A percentile compares a stretch with the other conserved stretches of the same genome.
phyloP scores from a whole-genome alignment of 2,329 filamentous ascomycete species.

The Epichloe scottii region DNA sequence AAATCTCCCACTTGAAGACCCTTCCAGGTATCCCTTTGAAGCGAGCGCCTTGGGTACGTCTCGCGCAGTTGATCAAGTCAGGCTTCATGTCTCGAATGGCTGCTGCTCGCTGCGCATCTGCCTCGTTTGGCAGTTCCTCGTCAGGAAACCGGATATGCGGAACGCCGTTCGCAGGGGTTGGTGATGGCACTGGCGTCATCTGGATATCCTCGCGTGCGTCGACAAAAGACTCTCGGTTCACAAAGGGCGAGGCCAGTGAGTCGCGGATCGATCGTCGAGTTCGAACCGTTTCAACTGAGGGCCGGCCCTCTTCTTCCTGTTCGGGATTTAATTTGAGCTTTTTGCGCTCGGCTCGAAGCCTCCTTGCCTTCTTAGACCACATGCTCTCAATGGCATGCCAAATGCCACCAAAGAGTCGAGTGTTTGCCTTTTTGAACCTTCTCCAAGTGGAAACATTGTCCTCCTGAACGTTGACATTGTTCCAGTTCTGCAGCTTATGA shows the following conservation, averaged over 20 bases:
- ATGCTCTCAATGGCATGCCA: slow-evolving; percentile 33
- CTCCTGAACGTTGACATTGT: slow-evolving; percentile 84
- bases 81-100: slow-evolving; percentile 34
- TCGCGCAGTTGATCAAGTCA: slow-evolving; percentile 59
- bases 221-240: slow-evolving; percentile 36
- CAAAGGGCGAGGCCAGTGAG: slow-evolving; percentile 37
- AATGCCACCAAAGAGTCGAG: slow-evolving; percentile 44
- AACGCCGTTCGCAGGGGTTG: slow-evolving; percentile 36
- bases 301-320: slow-evolving; percentile 40
- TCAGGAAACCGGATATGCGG: slow-evolving; percentile 27
- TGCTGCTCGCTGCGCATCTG: slow-evolving; percentile 21
- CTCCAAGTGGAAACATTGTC: slow-evolving; percentile 82
- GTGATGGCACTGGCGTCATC: slow-evolving; percentile 90
- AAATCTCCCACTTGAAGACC: slow-evolving; percentile 91
- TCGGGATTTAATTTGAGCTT: slow-evolving; percentile 10
- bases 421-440: slow-evolving; percentile 77
- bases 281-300: slow-evolving; percentile 37
- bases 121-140: slow-evolving; percentile 24
- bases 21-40: slow-evolving; percentile 97
- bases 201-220: slow-evolving; percentile 64
- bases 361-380: slow-evolving; percentile 39
- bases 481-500: slow-evolving; percentile 76
- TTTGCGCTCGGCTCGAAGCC: slow-evolving; percentile 36
- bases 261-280: slow-evolving; percentile 23
- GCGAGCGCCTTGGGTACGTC: slow-evolving; percentile 54